phyloP scores from a whole-genome alignment of 148 eudicot genomes.

The Diospyros kaki region DNA sequence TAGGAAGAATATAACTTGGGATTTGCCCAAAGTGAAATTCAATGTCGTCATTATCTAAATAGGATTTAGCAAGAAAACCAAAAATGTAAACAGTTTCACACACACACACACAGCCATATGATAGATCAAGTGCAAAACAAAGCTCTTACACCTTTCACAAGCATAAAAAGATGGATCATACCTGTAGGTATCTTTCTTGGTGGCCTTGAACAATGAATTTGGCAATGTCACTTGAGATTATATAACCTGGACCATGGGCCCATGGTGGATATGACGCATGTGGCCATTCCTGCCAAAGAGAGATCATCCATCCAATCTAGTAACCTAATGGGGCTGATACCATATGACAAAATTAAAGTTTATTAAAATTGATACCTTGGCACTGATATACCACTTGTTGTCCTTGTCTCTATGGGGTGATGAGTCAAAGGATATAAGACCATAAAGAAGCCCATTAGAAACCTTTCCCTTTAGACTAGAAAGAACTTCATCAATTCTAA shows the following conservation, averaged over 20 bases:
- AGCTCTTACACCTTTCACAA: no score
- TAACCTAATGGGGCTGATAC: neutral
- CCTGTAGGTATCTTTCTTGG: conserved; percentile 58
- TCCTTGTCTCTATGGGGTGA: conserved; percentile 73
- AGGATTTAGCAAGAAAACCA: no score
- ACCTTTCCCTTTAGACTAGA: conserved; percentile 62
- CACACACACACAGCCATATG: no score
- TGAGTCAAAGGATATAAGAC: conserved; percentile 72
- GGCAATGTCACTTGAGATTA: conserved; percentile 76
- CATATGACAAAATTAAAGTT: neutral
- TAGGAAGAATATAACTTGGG: no score
- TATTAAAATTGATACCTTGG: conserved; percentile 45
- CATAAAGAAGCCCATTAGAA: conserved; percentile 62
- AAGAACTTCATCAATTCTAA: conserved; percentile 83
- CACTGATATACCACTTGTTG: conserved; percentile 85
- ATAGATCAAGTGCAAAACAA: no score
- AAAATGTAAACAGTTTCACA: no score
- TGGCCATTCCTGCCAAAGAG: conserved; percentile 74
- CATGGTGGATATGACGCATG: conserved; percentile 70
- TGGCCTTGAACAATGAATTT: conserved; percentile 65
- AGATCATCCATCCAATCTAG: conserved; percentile 5
- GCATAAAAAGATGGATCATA: conserved; percentile 9
- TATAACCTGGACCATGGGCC: conserved; percentile 94
- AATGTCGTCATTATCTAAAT: no score
- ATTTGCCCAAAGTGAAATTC: no score